These are phyloP conservation scores for Coniochaeta hoffmannii DNA, from an alignment of 2,329 filamentous ascomycete genomes.

Conservation along the genomic window DNA sequence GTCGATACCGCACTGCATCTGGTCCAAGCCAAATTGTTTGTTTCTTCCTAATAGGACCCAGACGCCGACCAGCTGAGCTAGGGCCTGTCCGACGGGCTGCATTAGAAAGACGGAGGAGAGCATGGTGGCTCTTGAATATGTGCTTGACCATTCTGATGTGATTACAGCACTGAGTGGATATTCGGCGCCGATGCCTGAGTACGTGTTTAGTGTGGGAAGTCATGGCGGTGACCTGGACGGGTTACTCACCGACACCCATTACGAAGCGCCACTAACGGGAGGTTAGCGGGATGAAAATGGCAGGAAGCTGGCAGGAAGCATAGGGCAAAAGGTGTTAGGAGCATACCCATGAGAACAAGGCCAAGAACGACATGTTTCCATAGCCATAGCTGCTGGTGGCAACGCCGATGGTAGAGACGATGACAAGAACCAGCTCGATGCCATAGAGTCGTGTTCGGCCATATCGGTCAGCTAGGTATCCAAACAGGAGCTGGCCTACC, in stretches of 20 bases:
- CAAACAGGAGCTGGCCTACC: slow-evolving; percentile 43
- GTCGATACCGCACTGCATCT: slow-evolving; percentile 33
- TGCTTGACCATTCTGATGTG: slow-evolving; percentile 57
- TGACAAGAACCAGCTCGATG: slow-evolving; percentile 48
- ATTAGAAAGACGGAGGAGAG: slow-evolving; percentile 61
- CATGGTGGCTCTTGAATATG: slow-evolving; percentile 59
- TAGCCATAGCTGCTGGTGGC: slow-evolving; percentile 44
- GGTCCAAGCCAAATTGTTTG: slow-evolving; percentile 30
- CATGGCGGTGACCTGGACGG: background rate
- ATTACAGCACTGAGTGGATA: slow-evolving; percentile 63
- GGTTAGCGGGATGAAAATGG: background rate
- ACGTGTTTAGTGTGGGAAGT: slow-evolving; percentile 1
- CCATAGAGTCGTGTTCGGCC: slow-evolving; percentile 49
- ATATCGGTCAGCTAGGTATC: slow-evolving; percentile 45
- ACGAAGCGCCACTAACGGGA: slow-evolving; percentile 40
- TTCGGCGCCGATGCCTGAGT: slow-evolving; percentile 55
- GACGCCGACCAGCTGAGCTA: slow-evolving; percentile 55
- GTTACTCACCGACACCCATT: slow-evolving; percentile 39
- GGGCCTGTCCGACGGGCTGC: slow-evolving; percentile 60
- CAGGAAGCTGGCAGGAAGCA: no score
- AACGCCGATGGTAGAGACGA: slow-evolving; percentile 49
- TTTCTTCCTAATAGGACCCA: slow-evolving; percentile 41
- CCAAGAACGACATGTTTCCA: slow-evolving; percentile 40
- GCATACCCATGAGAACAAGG: slow-evolving; percentile 39
- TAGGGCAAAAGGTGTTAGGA: background rate